Evolutionary conservation across 2,329 filamentous ascomycete species (phyloP).

Genomic region (Epicoccum sorghinum): DNA sequence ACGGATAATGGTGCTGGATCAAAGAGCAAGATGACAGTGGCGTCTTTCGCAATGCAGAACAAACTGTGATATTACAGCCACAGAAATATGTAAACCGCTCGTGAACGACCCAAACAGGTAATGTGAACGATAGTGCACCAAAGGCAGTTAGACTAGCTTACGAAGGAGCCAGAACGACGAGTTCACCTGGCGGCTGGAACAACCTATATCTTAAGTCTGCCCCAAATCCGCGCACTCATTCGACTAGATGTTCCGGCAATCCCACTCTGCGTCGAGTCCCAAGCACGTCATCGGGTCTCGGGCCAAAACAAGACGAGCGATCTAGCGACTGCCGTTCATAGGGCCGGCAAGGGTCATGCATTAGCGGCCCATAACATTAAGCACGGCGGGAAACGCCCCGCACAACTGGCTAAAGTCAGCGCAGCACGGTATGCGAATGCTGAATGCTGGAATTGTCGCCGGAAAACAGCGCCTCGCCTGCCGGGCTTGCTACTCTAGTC

Average conservation of each 20-base stretch:
- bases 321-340: slow-evolving; percentile 7
- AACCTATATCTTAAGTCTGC: slow-evolving; percentile 8
- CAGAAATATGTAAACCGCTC: slow-evolving; percentile 3
- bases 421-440: background rate
- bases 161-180: background rate
- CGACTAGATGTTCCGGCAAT: background rate
- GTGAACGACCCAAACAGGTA: slow-evolving; percentile 9
- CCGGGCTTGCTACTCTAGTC: slow-evolving; percentile 23
- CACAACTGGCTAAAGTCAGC: slow-evolving; percentile 6
- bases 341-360: slow-evolving; percentile 11
- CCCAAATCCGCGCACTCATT: slow-evolving; percentile 2
- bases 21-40: background rate
- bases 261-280: too few species aligned
- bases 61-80: background rate
- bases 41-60: background rate
- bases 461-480: slow-evolving; percentile 15
- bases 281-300: slow-evolving; percentile 33
- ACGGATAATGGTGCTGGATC: background rate
- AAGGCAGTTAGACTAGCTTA: slow-evolving; percentile 1
- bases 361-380: slow-evolving; percentile 9
- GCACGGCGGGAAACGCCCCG: slow-evolving; percentile 10
- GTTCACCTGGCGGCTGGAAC: slow-evolving; percentile 12
- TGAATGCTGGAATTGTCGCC: background rate
- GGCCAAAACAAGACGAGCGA: slow-evolving; percentile 8
- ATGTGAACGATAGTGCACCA: slow-evolving; percentile 14